Base-by-base conservation (phyloP, 2,329 filamentous ascomycete genomes). In the Cytospora paraplurivora region DNA sequence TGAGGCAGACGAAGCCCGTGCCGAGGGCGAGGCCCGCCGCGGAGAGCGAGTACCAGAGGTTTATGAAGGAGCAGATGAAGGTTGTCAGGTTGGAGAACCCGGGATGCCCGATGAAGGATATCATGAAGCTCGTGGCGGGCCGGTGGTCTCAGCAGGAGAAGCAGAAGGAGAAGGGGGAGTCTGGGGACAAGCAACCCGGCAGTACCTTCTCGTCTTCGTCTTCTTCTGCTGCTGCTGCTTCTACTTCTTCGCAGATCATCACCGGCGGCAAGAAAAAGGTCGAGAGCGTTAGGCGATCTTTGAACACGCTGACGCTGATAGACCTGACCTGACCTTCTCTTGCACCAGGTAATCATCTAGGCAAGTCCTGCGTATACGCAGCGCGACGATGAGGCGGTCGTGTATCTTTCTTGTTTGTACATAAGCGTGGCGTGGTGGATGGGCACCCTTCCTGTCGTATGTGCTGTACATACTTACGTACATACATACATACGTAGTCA, bases 1-100 rank as follows among this genome's bases (percentile, higher is more conserved):
- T 99, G 67, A 79, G 86, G 69, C 95, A 98, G 81, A 88, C 88
- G 10, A 93, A 91, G 74, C 94, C 94, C 0, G 83, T 84, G 47
- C 93, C 93, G 0, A 80, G 90, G 50, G 69, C 59, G 60, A 62
- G 35, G 27, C 68, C 38, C 47, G 67, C 65, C 59, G 72, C 72
- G 66, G 71, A 73, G 56, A 81, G 75, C 27, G 77, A 76, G 19
- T 85, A 84, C 49, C 82, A 84, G 68, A 62, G 68, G 3, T 85
- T 85, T 63, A 78, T 93, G 67, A 91, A 88, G 77, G 81, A 84
- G 70, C 83, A 93, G 71, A 91, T 91, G 81, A 81, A 78, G 60
- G 74, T 78, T 37, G 78, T 92, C 3, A 86, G 78, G 74, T 78
- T 75, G 63, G 80, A 82, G 65, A 82, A 87, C 68, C 85, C 82